A percentile compares a stretch with the other conserved stretches of the same genome.
Evolutionary conservation across 106 monocot species (phyloP).

Genomic region (Phalaenopsis aphrodite): DNA sequence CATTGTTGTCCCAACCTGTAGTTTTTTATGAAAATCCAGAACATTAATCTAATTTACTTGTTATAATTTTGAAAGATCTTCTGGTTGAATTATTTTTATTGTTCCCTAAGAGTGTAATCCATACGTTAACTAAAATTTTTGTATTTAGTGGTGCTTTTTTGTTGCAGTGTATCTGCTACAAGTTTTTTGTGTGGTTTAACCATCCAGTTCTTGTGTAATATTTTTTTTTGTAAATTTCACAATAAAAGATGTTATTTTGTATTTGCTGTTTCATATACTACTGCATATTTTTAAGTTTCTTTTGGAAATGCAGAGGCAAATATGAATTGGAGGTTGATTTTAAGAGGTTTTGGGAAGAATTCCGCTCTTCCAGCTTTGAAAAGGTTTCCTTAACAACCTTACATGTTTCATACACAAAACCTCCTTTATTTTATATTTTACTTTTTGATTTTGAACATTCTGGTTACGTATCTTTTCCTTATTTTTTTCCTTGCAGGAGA

Average conservation of each 20-base stretch:
- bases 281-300: neutral
- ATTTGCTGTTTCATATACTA: constrained; percentile 2
- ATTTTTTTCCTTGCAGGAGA: constrained; percentile 57
- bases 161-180: neutral
- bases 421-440: neutral
- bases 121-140: neutral
- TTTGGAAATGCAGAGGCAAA: constrained; percentile 57
- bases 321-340: constrained; percentile 91
- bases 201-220: neutral
- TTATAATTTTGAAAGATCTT: too few relatives aligned
- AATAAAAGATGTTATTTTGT: neutral
- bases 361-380: constrained; percentile 96
- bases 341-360: constrained; percentile 96
- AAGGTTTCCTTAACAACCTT: constrained; percentile 46
- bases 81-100: too few relatives aligned
- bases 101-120: too few relatives aligned
- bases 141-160: neutral
- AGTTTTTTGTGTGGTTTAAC: neutral
- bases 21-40: too few relatives aligned
- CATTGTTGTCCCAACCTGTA: too few relatives aligned
- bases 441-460: neutral
- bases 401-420: neutral
- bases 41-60: too few relatives aligned
- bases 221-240: neutral
- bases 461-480: neutral